Base-by-base conservation (phyloP, 768 basidiomycete genomes). In the Phlebiopsis flavidoalba region DNA sequence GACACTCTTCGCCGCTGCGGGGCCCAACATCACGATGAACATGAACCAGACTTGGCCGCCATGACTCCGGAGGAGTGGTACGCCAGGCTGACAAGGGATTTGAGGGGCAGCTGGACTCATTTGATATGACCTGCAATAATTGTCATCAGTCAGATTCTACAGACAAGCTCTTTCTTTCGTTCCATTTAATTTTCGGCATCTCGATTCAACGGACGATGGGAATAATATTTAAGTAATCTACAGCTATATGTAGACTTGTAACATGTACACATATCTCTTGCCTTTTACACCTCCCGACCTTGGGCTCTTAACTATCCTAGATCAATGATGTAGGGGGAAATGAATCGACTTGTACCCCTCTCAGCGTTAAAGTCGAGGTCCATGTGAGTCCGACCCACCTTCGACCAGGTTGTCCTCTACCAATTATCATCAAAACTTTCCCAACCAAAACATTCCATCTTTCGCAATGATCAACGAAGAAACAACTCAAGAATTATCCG, bases 61-160 rank as follows among this genome's bases (percentile, higher is more conserved):
- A 31, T 65, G 60, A 64, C 33, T 14, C 69, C 68, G 58, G 63
- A 64, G 21, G 70, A n/a, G n/a, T n/a, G n/a, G n/a, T n/a, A 71
- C 53, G 50, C 61, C 40, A 59, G 68, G 43, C 60, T 71, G 61
- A 57, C 66, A 47, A 63, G 67, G 24, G 65, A 68, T 52, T 61
- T 71, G 21, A 60, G 65, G n/a, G 22, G 66, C 60, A 17, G 70
- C 70, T 7, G 70, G 70, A 15, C 37, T 71, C 50, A 40, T 71
- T n/a, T 71, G 49, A 61, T 14, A 1, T 19, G 8, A 53, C 35
- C 3, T 36, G 3, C 35, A 31, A 10, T 36, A 19, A 31, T 31
- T 52, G 26, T 24, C 22, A 31, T 31, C 26, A 31, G 6, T 10
- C 8, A 43, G 40, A n/a, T 43, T 43, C 40, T 43, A 43, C 17